Conservation (phyloP, 23 red algal species). For the Cyanidium caldarium region DNA sequence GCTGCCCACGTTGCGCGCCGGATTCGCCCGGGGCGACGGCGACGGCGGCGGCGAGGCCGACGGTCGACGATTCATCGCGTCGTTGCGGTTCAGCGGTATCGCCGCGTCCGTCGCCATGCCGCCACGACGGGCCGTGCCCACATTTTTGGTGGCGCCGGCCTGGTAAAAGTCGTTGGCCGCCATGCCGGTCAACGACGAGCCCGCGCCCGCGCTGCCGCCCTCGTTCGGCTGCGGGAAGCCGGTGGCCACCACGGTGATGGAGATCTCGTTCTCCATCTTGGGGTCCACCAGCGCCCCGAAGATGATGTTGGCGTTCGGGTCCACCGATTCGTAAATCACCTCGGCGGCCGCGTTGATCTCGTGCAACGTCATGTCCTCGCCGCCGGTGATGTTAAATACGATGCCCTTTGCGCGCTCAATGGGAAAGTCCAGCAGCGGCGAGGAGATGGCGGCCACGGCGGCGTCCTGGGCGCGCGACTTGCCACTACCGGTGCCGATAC, state of each 20-base stretch:
- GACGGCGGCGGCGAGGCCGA: background rate
- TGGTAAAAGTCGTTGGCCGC: conserved; percentile 4
- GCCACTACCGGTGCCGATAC: conserved; percentile 23
- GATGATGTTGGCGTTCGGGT: conserved; percentile 26
- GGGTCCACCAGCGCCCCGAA: conserved; percentile 24
- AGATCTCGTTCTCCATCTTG: conserved; percentile 23
- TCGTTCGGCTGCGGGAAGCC: conserved; percentile 18
- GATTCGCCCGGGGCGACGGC: background rate
- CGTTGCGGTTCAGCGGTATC: background rate
- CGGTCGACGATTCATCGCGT: background rate
- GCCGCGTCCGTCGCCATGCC: background rate
- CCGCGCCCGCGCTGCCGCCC: background rate
- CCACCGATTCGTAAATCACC: conserved; percentile 36
- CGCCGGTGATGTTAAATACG: conserved; percentile 30
- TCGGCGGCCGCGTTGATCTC: conserved; percentile 31
- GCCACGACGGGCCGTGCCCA: background rate
- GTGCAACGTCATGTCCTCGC: conserved; percentile 23
- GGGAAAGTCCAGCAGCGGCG: conserved; percentile 24
- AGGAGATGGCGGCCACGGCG: conserved; percentile 22
- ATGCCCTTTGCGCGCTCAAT: conserved; percentile 25
- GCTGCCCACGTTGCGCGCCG: background rate
- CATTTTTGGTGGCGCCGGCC: background rate
- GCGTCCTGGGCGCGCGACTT: conserved; percentile 24
- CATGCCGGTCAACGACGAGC: background rate
- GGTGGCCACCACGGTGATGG: conserved; percentile 24